phyloP scores from a whole-genome alignment of 1,284 basidiomycete genomes.

The Lignosus rhinocerotis region DNA sequence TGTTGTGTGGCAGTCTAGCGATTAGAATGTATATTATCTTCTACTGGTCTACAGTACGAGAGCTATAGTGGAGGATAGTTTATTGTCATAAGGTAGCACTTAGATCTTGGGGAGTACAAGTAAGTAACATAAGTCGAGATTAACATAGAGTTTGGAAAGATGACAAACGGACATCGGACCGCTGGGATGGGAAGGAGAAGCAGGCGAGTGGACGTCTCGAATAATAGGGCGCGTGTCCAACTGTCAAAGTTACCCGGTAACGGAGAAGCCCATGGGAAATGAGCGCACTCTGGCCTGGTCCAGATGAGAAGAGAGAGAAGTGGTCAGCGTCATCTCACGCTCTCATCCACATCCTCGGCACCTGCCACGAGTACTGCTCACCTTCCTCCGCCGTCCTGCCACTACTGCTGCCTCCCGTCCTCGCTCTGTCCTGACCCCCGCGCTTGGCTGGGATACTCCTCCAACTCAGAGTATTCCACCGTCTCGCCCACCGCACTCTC shows the following conservation, averaged over 20 bases:
- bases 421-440: not conserved
- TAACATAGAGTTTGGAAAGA: conserved; percentile 1
- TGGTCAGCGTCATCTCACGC: conserved; percentile 9
- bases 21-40: conserved; percentile 2
- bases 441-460: conserved; percentile 2
- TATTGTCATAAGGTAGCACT: conserved; percentile 1
- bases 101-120: not conserved
- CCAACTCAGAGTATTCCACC: conserved; percentile 13
- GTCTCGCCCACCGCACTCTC: conserved; percentile 11
- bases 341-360: not conserved
- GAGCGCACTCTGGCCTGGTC: conserved; percentile 11
- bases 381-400: not conserved
- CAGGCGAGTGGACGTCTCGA: conserved; percentile 13
- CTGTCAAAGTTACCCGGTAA: conserved; percentile 29
- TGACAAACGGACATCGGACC: not conserved
- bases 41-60: conserved; percentile 6
- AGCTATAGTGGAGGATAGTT: conserved; percentile 10
- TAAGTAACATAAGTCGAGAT: conserved; percentile 4
- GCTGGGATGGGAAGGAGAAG: conserved; percentile 7
- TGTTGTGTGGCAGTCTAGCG: not conserved
- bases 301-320: conserved; percentile 13
- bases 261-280: conserved; percentile 27
- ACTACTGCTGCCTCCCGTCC: conserved; percentile 4
- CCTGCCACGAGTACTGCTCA: too few relatives aligned
- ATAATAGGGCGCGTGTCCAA: conserved; percentile 18